phyloP scores from a whole-genome alignment of 2,329 filamentous ascomycete species.

The Xylariaceae sp. region DNA sequence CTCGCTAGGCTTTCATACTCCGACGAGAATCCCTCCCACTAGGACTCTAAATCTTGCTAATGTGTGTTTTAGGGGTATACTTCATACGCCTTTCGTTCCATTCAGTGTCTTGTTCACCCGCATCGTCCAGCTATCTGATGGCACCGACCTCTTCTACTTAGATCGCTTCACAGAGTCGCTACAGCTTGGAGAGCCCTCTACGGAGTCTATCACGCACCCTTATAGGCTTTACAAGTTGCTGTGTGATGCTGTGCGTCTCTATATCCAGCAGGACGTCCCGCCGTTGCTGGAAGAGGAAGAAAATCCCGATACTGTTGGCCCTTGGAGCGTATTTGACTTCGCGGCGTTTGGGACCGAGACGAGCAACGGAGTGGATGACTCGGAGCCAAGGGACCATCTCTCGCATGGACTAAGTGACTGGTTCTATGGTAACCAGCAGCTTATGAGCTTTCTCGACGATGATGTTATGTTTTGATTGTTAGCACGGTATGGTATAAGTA shows the following conservation, averaged over 20 bases:
- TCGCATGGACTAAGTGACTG: slow-evolving; percentile 31
- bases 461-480: slow-evolving; percentile 28
- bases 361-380: background rate
- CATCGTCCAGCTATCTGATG: slow-evolving; percentile 38
- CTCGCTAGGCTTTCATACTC: background rate
- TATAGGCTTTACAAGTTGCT: slow-evolving; percentile 46
- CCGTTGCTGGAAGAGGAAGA: background rate
- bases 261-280: slow-evolving; percentile 29
- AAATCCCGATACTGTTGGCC: background rate
- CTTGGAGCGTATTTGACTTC: slow-evolving; percentile 27
- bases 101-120: slow-evolving; percentile 48
- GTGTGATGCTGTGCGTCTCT: slow-evolving; percentile 42
- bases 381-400: background rate
- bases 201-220: slow-evolving; percentile 40
- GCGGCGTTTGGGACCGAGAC: slow-evolving; percentile 16
- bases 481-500: too few species aligned
- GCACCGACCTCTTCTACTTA: slow-evolving; percentile 34
- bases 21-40: too few species aligned
- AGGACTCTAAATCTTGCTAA: too few species aligned
- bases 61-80: slow-evolving; percentile 40
- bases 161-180: slow-evolving; percentile 45
- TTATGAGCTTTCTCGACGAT: slow-evolving; percentile 35
- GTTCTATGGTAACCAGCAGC: slow-evolving; percentile 38
- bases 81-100: slow-evolving; percentile 47
- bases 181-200: slow-evolving; percentile 16